These are phyloP conservation scores for Aspergillus carbonarius DNA, from an alignment of 2,329 filamentous ascomycete species.

Conservation along the genomic window DNA sequence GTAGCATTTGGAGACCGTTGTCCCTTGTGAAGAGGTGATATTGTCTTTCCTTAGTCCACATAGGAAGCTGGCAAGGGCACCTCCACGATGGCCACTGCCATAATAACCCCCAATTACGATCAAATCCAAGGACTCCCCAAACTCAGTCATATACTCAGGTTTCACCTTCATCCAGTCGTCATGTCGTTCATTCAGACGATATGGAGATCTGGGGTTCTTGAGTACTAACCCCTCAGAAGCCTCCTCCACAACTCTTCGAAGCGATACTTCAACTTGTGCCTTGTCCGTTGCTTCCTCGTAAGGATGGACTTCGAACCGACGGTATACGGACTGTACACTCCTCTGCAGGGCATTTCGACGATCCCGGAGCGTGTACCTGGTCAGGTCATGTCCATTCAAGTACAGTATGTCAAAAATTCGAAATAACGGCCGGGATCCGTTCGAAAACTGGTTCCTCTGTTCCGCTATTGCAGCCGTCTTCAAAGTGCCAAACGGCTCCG, in stretches of 20 bases:
- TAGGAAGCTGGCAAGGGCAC: constrained; percentile 80
- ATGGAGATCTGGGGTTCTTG: constrained; percentile 87
- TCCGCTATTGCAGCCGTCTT: constrained; percentile 86
- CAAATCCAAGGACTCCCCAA: constrained; percentile 89
- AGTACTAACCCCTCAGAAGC: constrained; percentile 87
- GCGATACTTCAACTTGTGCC: constrained; percentile 72
- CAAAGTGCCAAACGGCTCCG: constrained; percentile 85
- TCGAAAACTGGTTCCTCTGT: constrained; percentile 67
- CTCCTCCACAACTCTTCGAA: constrained; percentile 81
- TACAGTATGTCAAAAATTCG: constrained; percentile 89
- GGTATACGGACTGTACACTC: constrained; percentile 67
- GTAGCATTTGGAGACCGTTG: constrained; percentile 71
- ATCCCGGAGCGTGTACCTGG: constrained; percentile 78
- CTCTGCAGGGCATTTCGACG: constrained; percentile 72
- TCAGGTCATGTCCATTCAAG: constrained; percentile 77
- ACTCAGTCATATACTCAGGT: constrained; percentile 96
- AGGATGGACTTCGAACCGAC: constrained; percentile 79
- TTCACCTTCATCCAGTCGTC: constrained; percentile 99
- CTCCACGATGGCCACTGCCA: constrained; percentile 81
- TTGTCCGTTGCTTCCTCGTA: constrained; percentile 66
- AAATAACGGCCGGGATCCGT: constrained; percentile 72
- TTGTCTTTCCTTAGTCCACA: constrained; percentile 79
- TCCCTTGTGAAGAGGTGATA: constrained; percentile 57
- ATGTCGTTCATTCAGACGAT: constrained; percentile 83
- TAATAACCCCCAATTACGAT: constrained; percentile 90